Evolutionary conservation across 495 filamentous ascomycete genomes (phyloP).

Genomic region (Rusavskia elegans): DNA sequence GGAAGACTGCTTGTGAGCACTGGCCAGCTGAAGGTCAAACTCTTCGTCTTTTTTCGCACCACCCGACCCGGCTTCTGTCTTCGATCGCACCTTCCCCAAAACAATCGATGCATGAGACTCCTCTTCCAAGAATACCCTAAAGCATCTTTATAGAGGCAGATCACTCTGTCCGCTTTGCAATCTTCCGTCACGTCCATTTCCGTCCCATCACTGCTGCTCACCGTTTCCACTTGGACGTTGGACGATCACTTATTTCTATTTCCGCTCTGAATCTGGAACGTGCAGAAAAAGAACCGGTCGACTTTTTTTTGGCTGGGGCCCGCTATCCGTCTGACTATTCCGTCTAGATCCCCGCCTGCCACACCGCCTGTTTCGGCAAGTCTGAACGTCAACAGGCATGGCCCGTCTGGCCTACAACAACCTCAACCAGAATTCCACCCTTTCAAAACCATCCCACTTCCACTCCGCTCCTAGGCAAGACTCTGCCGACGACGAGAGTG

Average conservation of each 20-base stretch:
- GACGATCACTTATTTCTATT: neutral
- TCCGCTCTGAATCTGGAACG: neutral
- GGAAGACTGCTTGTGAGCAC: too few relatives aligned
- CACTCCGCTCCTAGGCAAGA: slow-evolving; percentile 45
- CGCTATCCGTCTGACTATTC: neutral
- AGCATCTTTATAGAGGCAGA: neutral
- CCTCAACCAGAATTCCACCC: slow-evolving; percentile 24
- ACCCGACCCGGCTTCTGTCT: neutral
- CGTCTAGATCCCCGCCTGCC: slow-evolving; percentile 2
- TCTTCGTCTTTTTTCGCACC: neutral
- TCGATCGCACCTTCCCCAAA: neutral
- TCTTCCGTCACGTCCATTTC: neutral
- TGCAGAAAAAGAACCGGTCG: neutral
- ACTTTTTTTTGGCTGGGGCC: neutral
- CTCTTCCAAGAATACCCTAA: neutral
- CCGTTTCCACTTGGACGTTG: neutral
- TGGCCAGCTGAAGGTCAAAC: neutral
- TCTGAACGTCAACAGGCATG: slow-evolving; percentile 8
- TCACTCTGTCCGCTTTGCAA: neutral
- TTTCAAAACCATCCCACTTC: slow-evolving; percentile 45
- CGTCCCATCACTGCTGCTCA: neutral
- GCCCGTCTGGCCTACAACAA: slow-evolving; percentile 5
- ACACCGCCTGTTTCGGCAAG: slow-evolving; percentile 12
- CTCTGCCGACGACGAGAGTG: slow-evolving; percentile 65
- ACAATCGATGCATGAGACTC: neutral